Evolutionary conservation across 345 rosid genomes (phyloP).

Genomic region (Ceriops tagal): DNA sequence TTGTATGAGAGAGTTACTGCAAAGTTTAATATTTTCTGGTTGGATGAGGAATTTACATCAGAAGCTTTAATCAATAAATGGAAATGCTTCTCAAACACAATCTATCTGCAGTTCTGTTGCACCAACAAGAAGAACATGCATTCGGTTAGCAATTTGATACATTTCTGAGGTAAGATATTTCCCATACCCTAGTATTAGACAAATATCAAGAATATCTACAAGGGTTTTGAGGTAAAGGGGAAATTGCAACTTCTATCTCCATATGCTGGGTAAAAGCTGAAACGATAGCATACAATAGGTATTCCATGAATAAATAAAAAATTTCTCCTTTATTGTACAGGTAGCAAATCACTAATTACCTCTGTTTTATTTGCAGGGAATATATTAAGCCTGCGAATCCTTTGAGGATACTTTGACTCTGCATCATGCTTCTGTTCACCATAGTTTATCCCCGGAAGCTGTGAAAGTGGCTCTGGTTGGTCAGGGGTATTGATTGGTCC

Average conservation of each 20-base stretch:
- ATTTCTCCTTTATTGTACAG: neutral
- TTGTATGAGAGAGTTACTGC: too few species aligned
- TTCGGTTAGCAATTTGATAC: too few species aligned
- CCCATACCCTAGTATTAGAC: too few species aligned
- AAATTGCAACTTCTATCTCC: neutral
- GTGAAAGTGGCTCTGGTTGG: slow-evolving; percentile 59
- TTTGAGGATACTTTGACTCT: slow-evolving; percentile 77
- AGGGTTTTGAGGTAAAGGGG: too few species aligned
- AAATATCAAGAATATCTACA: too few species aligned
- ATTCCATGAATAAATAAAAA: neutral
- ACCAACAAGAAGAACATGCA: too few species aligned
- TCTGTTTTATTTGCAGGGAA: slow-evolving; percentile 78
- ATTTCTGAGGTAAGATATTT: too few species aligned
- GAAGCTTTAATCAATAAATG: too few species aligned
- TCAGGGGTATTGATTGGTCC: slow-evolving; percentile 67
- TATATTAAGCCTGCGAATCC: slow-evolving; percentile 84
- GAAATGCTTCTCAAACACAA: too few species aligned
- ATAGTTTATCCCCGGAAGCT: slow-evolving; percentile 40
- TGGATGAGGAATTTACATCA: too few species aligned
- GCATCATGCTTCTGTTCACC: slow-evolving; percentile 88
- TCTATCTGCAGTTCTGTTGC: too few species aligned
- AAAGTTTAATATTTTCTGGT: too few species aligned
- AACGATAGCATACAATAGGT: neutral
- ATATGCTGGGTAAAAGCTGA: neutral
- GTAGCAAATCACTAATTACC: slow-evolving; percentile 36